Evolutionary conservation across 345 rosid species (phyloP).

Genomic region (Arabis hirsuta): DNA sequence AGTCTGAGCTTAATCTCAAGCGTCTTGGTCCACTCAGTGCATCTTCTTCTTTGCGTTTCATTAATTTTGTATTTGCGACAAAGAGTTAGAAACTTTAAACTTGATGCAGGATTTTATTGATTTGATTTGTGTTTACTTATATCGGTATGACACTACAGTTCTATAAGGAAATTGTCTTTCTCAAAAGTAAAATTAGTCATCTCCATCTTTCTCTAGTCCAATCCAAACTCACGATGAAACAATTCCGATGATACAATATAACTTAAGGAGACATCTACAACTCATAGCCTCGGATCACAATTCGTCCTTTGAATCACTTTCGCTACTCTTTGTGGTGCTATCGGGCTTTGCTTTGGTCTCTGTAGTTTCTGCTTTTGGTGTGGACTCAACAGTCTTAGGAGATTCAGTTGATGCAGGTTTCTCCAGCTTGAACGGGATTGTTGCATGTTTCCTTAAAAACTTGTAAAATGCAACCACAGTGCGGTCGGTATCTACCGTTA

Average conservation of each 20-base stretch:
- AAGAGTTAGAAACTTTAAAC: neutral
- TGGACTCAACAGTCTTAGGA: conserved; percentile 37
- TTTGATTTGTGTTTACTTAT: neutral
- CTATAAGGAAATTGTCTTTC: conserved; percentile 5
- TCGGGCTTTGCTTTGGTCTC: conserved; percentile 36
- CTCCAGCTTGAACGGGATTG: conserved; percentile 92
- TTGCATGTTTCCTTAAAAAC: conserved; percentile 85
- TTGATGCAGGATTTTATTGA: neutral
- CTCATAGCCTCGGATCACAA: conserved; percentile 50
- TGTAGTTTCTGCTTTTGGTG: conserved; percentile 51
- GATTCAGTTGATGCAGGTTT: conserved; percentile 66
- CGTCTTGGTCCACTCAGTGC: neutral
- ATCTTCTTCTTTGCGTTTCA: neutral
- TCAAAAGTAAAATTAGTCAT: conserved; percentile 8
- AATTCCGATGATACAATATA: conserved; percentile 21
- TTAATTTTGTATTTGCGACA: no score
- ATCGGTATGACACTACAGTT: conserved; percentile 2
- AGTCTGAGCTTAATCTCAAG: neutral
- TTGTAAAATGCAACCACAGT: conserved; percentile 95
- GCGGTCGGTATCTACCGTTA: conserved; percentile 84
- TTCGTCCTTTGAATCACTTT: conserved; percentile 70
- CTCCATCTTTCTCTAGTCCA: conserved; percentile 16
- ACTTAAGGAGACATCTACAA: conserved; percentile 27
- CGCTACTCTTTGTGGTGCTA: conserved; percentile 22
- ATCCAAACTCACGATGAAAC: conserved; percentile 19